These are phyloP conservation scores for Ophiocordyceps polyrhachis-furcata DNA, from an alignment of 2,329 filamentous ascomycete genomes.

Conservation along the genomic window DNA sequence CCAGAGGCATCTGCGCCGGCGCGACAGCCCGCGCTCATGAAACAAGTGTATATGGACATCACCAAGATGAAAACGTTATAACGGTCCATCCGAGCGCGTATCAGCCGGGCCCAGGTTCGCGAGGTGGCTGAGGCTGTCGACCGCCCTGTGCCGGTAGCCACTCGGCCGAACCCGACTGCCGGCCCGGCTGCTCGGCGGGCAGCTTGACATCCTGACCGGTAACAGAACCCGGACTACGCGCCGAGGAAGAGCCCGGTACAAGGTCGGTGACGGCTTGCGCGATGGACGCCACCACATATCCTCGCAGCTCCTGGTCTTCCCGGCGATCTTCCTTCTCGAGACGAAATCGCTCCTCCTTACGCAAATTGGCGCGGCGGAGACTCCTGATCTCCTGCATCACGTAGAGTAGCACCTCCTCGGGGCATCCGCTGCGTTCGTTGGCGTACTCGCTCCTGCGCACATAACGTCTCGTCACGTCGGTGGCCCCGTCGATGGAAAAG, in stretches of 20 bases:
- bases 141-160: slow-evolving; percentile 28
- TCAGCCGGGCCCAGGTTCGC: slow-evolving; percentile 21
- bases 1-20: background rate
- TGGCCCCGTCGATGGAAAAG: slow-evolving; percentile 74
- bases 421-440: slow-evolving; percentile 56
- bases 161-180: slow-evolving; percentile 30
- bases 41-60: too few species aligned
- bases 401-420: slow-evolving; percentile 80
- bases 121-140: slow-evolving; percentile 22
- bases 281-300: slow-evolving; percentile 55
- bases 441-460: slow-evolving; percentile 56
- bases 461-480: slow-evolving; percentile 47
- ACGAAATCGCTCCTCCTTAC: slow-evolving; percentile 67
- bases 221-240: slow-evolving; percentile 7
- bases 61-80: too few species aligned
- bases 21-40: background rate
- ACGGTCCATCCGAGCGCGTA: background rate
- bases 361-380: slow-evolving; percentile 65
- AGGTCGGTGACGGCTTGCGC: slow-evolving; percentile 54
- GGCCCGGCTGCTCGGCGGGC: slow-evolving; percentile 38
- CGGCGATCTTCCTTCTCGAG: slow-evolving; percentile 63
- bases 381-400: slow-evolving; percentile 83
- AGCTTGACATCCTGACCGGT: slow-evolving; percentile 37
- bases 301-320: slow-evolving; percentile 58
- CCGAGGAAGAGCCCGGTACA: slow-evolving; percentile 27